Base-by-base conservation (phyloP, 2,329 filamentous ascomycete genomes). In the Colletotrichum orbiculare region DNA sequence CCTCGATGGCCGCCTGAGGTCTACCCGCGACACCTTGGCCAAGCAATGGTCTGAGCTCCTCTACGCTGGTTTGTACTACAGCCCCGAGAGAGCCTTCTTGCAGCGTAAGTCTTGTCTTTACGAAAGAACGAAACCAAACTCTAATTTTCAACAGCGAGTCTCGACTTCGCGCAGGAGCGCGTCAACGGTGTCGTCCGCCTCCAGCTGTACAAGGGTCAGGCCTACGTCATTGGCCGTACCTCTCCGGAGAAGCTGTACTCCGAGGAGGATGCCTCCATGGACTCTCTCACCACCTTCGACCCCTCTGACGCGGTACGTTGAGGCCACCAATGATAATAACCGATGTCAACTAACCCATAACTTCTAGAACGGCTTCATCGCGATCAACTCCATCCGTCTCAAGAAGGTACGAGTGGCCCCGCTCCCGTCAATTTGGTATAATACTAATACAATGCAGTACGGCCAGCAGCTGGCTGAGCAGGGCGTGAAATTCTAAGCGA, bases 381-480 rank as follows among this genome's bases (percentile, higher is more conserved):
- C 83, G 57, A 89, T 93, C 71, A 84, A 95, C 73, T 87, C 87
- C 68, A 91, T 91, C 69, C 82, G 87, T 48, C 79, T 91, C 54
- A 81, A 88, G 78, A 89, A 79, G 71, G 62, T 57, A 65, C n/a
- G 62, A 39, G n/a, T 2, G 38, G 1, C 35, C 9, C 1, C 9
- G 10, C 2, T 5, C 8, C n/a, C 4, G 3, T 4, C 2, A 8
- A 12, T 6, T 13, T 12, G 12, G 17, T 2, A 6, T 7, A 39
- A 25, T 17, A 8, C 58, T 65, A 9, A 65, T 37, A 2, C 2
- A 2, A 5, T 0, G 45, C 7, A 86, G 77, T 84, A 81, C 65
- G 81, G 82, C 52, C 70, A 73, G 3, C 72, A 74, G 59, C 79
- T 79, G 76, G 76, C 75, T 61, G 74, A 77, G 72, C 69, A 75